phyloP scores from a whole-genome alignment of 1,284 basidiomycete genomes.

The Mycocalia duriaeana region DNA sequence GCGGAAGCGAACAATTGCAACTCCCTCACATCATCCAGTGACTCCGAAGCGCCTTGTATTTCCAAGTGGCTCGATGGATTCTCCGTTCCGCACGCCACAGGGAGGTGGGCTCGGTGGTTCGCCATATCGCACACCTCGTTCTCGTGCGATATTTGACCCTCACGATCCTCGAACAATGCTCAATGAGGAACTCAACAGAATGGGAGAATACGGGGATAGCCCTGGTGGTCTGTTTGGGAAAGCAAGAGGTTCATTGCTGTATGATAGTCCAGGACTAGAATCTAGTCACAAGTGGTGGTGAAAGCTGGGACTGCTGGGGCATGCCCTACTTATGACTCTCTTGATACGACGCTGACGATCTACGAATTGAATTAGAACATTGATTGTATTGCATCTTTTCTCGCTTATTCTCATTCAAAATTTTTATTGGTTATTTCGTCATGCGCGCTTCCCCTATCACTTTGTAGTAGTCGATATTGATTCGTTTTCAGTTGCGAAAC shows the following conservation, averaged over 20 bases:
- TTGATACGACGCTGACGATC: too few relatives aligned
- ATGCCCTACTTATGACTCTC: too few relatives aligned
- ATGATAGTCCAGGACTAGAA: conserved; percentile 52
- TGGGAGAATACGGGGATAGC: conserved; percentile 45
- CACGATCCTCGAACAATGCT: conserved; percentile 60
- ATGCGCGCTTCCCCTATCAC: too few relatives aligned
- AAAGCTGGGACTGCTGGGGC: too few relatives aligned
- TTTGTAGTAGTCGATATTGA: too few relatives aligned
- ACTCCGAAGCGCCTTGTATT: conserved; percentile 59
- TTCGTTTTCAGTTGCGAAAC: too few relatives aligned
- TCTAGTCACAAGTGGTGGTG: conserved; percentile 38
- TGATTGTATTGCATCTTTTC: too few relatives aligned
- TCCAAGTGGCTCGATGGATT: conserved; percentile 30
- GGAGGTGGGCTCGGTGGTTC: conserved; percentile 14
- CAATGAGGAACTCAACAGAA: conserved; percentile 58
- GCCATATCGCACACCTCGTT: conserved; percentile 58
- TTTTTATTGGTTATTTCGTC: too few relatives aligned
- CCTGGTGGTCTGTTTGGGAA: conserved; percentile 57
- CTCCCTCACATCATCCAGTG: conserved; percentile 33
- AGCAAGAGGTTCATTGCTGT: conserved; percentile 41
- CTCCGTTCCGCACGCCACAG: conserved; percentile 36
- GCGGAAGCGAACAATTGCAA: conserved; percentile 34
- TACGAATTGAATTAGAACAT: too few relatives aligned
- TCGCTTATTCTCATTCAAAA: too few relatives aligned
- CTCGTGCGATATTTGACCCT: conserved; percentile 53